Base-by-base conservation (phyloP, 2,329 filamentous ascomycete genomes). In the Ceratocystis ficicola region DNA sequence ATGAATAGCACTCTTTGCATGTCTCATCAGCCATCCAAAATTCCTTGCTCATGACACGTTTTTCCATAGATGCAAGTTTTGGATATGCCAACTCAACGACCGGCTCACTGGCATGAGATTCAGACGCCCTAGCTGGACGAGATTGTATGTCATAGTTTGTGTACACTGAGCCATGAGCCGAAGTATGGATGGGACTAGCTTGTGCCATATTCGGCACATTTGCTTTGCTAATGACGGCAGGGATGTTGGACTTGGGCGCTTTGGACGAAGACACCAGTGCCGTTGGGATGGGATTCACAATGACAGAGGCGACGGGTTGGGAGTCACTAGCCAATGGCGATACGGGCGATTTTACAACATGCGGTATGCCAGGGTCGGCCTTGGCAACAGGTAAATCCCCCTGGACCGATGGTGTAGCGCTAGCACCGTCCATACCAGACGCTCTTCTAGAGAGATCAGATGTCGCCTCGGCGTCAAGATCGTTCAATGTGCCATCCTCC, bases 1-100 rank as follows among this genome's bases (percentile, higher is more conserved):
- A 99, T 57, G 90, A 84, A 73, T 96, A 99, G 72, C 94, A 99
- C 71, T 96, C 93, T 73, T 95, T 97, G 68, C 93, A 95, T 69
- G 95, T 96, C 72, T 97, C 94, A 73, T 99, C 94, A 68, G 91
- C 89, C 94, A 99, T 99, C 94, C 93, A 97, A 71, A 96, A 97
- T 70, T 97, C 92, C 72, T 92, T 94, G 73, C 89, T 95, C 59
- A 97, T 77, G 6, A 99, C 86, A 72, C 93, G 91, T 71, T 90
- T 89, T 69, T 88, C 85, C 79, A 96, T 87, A 70, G 88, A 86
- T 62, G 84, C 84, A 5, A 87, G 76, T 65, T 83, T 81, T 7
- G 83, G 81, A 70, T 78, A 86, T 67, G 86, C 83, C 62, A 79
- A 77, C 67, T 84, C 83, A 1, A 81, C 80, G 4, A 80, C 81